Percentiles rank a stretch among this genome's conserved stretches.
Evolutionary conservation across 352 stramenopile genomes (phyloP).

Genomic region (Phytophthora pseudosyringae): DNA sequence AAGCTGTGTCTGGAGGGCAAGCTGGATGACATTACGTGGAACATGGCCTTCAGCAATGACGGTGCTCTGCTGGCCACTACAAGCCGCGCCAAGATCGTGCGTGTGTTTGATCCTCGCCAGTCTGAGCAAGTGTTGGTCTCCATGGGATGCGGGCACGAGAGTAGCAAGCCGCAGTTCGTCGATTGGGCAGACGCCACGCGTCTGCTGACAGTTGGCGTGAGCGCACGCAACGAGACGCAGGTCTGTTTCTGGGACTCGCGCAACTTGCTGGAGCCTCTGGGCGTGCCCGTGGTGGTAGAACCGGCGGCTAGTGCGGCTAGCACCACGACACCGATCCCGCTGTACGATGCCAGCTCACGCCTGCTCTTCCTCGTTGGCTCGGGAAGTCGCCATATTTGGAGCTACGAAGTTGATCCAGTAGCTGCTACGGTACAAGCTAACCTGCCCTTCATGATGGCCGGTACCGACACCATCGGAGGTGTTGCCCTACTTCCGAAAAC

Average conservation of each 20-base stretch:
- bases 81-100: conserved; percentile 73
- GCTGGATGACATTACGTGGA: conserved; percentile 80
- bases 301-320: conserved; percentile 41
- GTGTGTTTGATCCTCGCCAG: conserved; percentile 74
- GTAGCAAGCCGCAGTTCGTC: conserved; percentile 74
- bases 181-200: conserved; percentile 50
- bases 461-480: conserved; percentile 56
- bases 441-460: conserved; percentile 63
- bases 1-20: conserved; percentile 52
- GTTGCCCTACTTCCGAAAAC: conserved; percentile 69
- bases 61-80: conserved; percentile 69
- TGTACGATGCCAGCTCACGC: conserved; percentile 73
- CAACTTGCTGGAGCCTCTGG: conserved; percentile 72
- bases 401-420: conserved; percentile 66
- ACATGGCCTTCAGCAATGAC: conserved; percentile 73
- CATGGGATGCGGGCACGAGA: conserved; percentile 78
- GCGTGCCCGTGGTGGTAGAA: conserved; percentile 36
- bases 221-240: conserved; percentile 67
- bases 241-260: conserved; percentile 78
- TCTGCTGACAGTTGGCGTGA: conserved; percentile 67
- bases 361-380: conserved; percentile 74
- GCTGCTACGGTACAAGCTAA: conserved; percentile 58
- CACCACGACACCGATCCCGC: conserved; percentile 57
- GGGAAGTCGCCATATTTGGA: conserved; percentile 75
- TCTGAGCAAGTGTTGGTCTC: conserved; percentile 52